These are phyloP conservation scores for Aspergillus udagawae DNA, from an alignment of 2,329 filamentous ascomycete genomes.

Conservation along the genomic window DNA sequence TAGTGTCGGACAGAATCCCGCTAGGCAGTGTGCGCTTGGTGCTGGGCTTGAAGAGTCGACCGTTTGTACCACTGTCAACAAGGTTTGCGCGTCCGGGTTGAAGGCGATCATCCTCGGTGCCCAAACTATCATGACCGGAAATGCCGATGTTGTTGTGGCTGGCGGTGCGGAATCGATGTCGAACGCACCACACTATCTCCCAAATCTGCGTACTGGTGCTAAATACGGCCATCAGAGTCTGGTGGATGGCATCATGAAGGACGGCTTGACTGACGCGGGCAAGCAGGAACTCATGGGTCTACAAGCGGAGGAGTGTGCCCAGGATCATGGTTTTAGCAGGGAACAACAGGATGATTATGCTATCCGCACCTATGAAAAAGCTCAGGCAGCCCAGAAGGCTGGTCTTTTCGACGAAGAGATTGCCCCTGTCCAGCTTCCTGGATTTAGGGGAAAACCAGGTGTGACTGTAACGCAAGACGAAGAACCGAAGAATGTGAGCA, in stretches of 20 bases:
- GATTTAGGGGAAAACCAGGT: constrained; percentile 83
- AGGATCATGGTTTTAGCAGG: constrained; percentile 74
- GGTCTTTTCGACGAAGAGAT: constrained; percentile 85
- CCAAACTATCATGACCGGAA: constrained; percentile 96
- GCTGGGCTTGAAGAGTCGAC: constrained; percentile 78
- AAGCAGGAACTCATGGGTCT: constrained; percentile 97
- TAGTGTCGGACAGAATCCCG: constrained; percentile 92
- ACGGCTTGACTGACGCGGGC: constrained; percentile 85
- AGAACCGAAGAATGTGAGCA: constrained; percentile 79
- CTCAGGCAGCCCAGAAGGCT: constrained; percentile 75
- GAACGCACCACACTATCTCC: constrained; percentile 93
- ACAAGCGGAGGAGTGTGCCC: constrained; percentile 83
- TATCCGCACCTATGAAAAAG: constrained; percentile 91
- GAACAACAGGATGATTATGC: constrained; percentile 93
- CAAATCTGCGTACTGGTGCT: constrained; percentile 76
- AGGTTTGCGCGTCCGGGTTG: constrained; percentile 92
- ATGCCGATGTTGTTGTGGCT: constrained; percentile 86
- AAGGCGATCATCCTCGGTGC: constrained; percentile 94
- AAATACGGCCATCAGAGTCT: constrained; percentile 92
- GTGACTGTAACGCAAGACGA: constrained; percentile 81
- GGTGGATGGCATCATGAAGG: constrained; percentile 87
- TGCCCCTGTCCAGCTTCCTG: constrained; percentile 79
- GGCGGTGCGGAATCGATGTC: constrained; percentile 98
- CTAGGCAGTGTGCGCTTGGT: constrained; percentile 85
- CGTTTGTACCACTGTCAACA: constrained; percentile 93